Percentiles rank a stretch among this genome's conserved stretches.
Evolutionary conservation across 1,139 yeast genomes (phyloP).

Genomic region (Yamadazyma kanchanaburiensis): DNA sequence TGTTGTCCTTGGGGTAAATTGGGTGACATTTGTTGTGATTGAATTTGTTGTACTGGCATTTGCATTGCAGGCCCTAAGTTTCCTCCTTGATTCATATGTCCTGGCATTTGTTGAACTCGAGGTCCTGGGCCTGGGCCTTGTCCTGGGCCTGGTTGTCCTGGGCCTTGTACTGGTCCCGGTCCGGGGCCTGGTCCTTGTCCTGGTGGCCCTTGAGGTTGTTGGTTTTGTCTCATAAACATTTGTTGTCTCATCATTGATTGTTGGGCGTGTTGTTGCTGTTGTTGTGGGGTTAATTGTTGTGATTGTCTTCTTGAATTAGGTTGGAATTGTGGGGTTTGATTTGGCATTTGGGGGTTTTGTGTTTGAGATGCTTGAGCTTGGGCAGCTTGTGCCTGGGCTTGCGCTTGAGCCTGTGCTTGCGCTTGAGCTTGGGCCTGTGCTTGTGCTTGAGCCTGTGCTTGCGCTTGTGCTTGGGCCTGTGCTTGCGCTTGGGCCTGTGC

Average conservation of each 20-base stretch:
- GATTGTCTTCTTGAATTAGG: background rate
- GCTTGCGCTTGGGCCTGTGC: conserved; percentile 1
- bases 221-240: conserved; percentile 1
- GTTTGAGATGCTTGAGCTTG: too few species aligned
- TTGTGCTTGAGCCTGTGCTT: conserved; percentile 5
- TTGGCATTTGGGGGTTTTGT: too few species aligned
- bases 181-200: conserved; percentile 4
- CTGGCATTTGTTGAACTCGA: conserved; percentile 9
- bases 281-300: conserved; percentile 3
- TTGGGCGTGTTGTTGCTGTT: conserved; percentile 10
- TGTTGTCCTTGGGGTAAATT: conserved; percentile 3
- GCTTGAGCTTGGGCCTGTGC: conserved; percentile 13
- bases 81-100: too few species aligned
- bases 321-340: too few species aligned
- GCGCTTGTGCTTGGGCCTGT: conserved; percentile 7
- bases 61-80: too few species aligned
- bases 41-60: background rate
- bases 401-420: conserved; percentile 5
- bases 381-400: conserved; percentile 1
- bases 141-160: conserved; percentile 8
- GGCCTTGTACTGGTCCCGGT: conserved; percentile 8
- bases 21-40: conserved; percentile 7
- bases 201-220: conserved; percentile 12
- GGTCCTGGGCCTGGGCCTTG: conserved; percentile 4
- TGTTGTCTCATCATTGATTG: conserved; percentile 3